These are phyloP conservation scores for Ilex asprella DNA, from an alignment of 257 asterid genomes.

Conservation along the genomic window DNA sequence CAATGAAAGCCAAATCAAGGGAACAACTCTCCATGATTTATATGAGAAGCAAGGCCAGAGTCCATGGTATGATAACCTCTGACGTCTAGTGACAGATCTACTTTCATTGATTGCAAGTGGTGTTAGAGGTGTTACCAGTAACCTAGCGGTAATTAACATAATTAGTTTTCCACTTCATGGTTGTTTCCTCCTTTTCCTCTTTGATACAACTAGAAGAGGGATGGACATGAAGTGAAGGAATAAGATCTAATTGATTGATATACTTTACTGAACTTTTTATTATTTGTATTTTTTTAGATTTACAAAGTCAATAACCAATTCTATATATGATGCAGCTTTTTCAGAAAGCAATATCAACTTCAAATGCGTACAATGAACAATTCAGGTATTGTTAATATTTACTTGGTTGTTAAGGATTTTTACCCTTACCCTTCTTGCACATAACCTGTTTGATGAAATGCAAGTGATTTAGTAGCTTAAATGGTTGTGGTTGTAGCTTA, in stretches of 20 bases:
- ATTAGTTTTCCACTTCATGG: not conserved
- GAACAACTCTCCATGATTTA: slow-evolving; percentile 88
- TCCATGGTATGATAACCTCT: slow-evolving; percentile 96
- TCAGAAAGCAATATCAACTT: slow-evolving; percentile 98
- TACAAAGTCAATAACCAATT: slow-evolving; percentile 4
- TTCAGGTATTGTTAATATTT: slow-evolving; percentile 47
- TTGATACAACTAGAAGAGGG: not conserved
- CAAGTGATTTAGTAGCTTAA: too few relatives aligned
- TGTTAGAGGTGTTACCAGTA: slow-evolving; percentile 96
- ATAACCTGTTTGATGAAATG: too few relatives aligned
- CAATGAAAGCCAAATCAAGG: slow-evolving; percentile 62
- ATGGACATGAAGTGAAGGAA: not conserved
- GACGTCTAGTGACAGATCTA: slow-evolving; percentile 98
- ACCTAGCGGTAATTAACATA: slow-evolving; percentile 69
- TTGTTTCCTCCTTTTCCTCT: not conserved
- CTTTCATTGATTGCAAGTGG: slow-evolving; percentile 88
- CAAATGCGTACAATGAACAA: slow-evolving; percentile 95
- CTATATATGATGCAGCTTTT: slow-evolving; percentile 57
- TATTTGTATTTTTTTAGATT: not conserved
- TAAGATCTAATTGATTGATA: not conserved
- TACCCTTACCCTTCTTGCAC: too few relatives aligned
- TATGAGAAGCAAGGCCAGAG: slow-evolving; percentile 95
- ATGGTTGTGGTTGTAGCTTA: too few relatives aligned
- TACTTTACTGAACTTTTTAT: not conserved
- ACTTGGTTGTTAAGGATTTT: not conserved